phyloP scores from a whole-genome alignment of 768 basidiomycete species.

The Suillus placidus region DNA sequence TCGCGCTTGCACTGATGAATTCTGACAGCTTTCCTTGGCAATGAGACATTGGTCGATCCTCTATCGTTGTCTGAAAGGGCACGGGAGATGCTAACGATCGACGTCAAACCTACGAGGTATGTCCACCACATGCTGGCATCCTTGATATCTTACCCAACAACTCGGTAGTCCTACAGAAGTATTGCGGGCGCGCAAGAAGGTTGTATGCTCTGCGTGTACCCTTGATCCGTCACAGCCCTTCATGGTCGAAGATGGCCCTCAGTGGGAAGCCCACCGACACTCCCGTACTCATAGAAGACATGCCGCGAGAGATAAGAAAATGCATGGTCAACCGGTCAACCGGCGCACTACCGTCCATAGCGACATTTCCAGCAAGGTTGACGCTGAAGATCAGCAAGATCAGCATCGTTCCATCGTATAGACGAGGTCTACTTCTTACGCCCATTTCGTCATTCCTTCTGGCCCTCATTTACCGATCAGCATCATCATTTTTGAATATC shows the following conservation, averaged over 20 bases:
- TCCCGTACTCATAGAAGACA: conserved; percentile 59
- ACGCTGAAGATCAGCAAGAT: not conserved
- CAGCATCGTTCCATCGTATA: not conserved
- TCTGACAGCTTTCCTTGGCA: conserved; percentile 57
- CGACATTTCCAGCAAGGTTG: not conserved
- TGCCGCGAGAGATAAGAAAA: conserved; percentile 31
- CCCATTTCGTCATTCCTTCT: not conserved
- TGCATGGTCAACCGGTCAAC: not conserved
- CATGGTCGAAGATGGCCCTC: conserved; percentile 58
- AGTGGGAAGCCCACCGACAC: conserved; percentile 61
- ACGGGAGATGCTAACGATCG: conserved; percentile 49
- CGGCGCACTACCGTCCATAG: not conserved
- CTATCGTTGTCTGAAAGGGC: conserved; percentile 56
- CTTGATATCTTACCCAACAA: conserved; percentile 11
- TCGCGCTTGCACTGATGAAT: conserved; percentile 1
- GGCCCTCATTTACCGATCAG: not conserved
- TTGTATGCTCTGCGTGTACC: conserved; percentile 68
- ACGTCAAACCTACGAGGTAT: conserved; percentile 50
- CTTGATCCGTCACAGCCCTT: conserved; percentile 54
- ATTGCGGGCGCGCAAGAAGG: conserved; percentile 57
- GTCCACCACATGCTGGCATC: conserved; percentile 16
- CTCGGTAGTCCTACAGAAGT: conserved; percentile 56
- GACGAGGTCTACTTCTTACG: not conserved
- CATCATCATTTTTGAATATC: not conserved
- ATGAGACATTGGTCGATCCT: conserved; percentile 56